These are phyloP conservation scores for Immersiporthe knoxdaviesiana DNA, from an alignment of 2,329 filamentous ascomycete genomes.

Conservation along the genomic window DNA sequence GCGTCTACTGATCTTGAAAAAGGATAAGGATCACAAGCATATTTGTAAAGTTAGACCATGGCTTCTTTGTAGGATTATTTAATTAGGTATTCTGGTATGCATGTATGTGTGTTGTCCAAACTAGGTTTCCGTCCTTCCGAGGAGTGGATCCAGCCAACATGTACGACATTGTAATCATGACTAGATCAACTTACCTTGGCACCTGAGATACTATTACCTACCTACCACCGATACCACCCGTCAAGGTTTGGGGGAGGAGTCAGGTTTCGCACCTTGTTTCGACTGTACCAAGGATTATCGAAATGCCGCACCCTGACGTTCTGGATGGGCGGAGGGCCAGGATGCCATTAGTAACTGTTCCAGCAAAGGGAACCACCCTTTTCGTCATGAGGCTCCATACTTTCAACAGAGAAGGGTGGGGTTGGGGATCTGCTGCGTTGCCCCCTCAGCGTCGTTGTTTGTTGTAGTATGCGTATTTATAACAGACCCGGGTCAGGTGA, in stretches of 20 bases:
- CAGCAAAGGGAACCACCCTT: not conserved
- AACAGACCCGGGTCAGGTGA: not conserved
- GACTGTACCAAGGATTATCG: not conserved
- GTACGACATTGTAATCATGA: not conserved
- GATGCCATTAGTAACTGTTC: not conserved
- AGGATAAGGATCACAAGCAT: no score
- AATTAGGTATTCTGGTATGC: no score
- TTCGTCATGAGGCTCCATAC: conserved; percentile 10
- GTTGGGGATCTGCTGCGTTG: not conserved
- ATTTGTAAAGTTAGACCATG: not conserved
- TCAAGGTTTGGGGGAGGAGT: not conserved
- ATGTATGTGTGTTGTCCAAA: not conserved
- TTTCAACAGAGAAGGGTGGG: not conserved
- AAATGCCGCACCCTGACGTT: not conserved
- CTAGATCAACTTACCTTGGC: not conserved
- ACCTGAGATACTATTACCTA: not conserved
- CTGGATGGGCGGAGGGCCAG: not conserved
- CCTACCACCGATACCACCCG: not conserved
- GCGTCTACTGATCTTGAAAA: no score
- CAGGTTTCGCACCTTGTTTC: not conserved
- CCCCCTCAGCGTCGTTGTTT: not conserved
- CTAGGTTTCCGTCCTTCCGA: conserved; percentile 1
- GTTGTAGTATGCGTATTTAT: not conserved
- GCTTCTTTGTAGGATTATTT: no score
- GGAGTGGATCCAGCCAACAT: not conserved